Base-by-base conservation (phyloP, 75 land plant species). In the Gnetum montanum region DNA sequence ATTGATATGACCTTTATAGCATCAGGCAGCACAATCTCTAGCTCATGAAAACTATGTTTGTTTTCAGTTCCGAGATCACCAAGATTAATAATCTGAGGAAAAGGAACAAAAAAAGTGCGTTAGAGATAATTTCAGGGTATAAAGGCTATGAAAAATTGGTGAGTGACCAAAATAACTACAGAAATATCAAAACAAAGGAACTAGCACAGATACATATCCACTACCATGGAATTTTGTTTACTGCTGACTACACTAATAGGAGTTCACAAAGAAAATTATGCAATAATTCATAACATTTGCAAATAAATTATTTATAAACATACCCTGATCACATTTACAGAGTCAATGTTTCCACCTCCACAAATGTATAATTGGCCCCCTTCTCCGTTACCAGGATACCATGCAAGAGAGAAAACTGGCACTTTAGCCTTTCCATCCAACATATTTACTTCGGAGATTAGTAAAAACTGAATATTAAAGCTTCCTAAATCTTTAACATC, bases 1-100 rank as follows among this genome's bases (percentile, higher is more conserved):
- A 80, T 62, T 50, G 57, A 54, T 64, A 81, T 66, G 59, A 70
- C 78, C 29, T 60, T 33, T 54, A 80, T 80, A 25, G 73, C 57
- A 51, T 85, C 93, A 37, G 82, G 69, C 18, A 77, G 54, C 25
- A 69, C 71, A 60, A 90, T 74, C 34, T 63, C 82, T 47, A 87
- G 49, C 49, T 83, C 68, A 25, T 41, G 23, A 43, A 48, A 25
- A 45, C 44, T 63, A 26, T n/a, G 31, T 52, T 61, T 47, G 34
- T 33, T 44, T 35, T 6, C 40, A 34, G 53, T 61, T 48, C 49
- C 49, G 16, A 6, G 11, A 27, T 54, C 62, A 13, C 43, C 56
- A 28, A 71, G 49, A 28, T 31, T 52, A 34, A 71, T 25, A n/a
- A 71, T 71, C 73, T 71, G 49, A 8, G 43, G 58, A 20, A 27